These are phyloP conservation scores for Wallacemonas sp. DNA, from an alignment of 208 protist species.

Conservation along the genomic window DNA sequence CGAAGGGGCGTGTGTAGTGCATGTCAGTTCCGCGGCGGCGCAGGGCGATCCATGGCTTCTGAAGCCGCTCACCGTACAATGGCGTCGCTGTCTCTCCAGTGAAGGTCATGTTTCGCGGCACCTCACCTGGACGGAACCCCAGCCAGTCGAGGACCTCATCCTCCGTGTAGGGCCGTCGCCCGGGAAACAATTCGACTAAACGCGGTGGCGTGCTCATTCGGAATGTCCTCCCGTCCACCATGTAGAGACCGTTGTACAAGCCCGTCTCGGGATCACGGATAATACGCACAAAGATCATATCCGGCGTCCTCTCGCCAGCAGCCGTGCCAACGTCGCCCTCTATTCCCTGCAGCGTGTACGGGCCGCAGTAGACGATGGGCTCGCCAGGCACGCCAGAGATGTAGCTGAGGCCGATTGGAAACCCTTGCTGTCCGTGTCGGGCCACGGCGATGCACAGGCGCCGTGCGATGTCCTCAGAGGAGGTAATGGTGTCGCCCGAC, in stretches of 20 bases:
- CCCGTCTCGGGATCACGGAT: background rate
- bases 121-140: background rate
- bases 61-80: too few species aligned
- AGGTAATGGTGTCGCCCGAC: background rate
- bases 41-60: background rate
- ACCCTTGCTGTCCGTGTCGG: background rate
- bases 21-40: background rate
- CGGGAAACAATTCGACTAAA: constrained; percentile 4
- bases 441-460: constrained; percentile 1
- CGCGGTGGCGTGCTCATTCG: background rate
- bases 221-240: background rate
- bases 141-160: constrained; percentile 5
- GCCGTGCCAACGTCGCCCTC: background rate
- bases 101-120: background rate
- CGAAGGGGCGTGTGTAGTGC: constrained; percentile 7
- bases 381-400: constrained; percentile 2
- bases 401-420: constrained; percentile 6
- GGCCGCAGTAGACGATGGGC: constrained; percentile 4
- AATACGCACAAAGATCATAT: constrained; percentile 2
- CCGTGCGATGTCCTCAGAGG: background rate
- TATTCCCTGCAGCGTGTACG: background rate
- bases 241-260: constrained; percentile 9
- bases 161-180: constrained; percentile 9
- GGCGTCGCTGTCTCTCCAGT: too few species aligned
- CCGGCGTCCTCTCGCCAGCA: background rate